Conservation (phyloP, 495 filamentous ascomycete species). For the Zalerion maritima region DNA sequence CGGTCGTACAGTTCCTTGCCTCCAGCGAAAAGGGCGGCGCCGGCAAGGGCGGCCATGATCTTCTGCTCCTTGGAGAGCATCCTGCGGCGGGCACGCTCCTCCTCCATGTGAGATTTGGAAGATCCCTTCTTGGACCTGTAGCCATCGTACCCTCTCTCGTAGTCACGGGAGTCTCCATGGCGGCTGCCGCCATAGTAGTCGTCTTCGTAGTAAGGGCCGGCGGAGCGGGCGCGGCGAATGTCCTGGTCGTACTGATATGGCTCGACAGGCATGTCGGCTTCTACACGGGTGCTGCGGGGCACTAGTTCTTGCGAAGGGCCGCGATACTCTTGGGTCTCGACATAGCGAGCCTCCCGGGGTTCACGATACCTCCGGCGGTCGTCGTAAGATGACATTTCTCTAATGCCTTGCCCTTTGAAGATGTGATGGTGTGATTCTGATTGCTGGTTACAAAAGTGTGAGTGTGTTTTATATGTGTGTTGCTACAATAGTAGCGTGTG, state of each 20-base stretch:
- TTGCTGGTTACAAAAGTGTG: too few relatives aligned
- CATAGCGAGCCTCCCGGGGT: conserved; percentile 25
- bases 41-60: conserved; percentile 40
- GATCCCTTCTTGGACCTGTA: conserved; percentile 20
- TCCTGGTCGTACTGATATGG: conserved; percentile 44
- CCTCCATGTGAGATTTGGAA: conserved; percentile 27
- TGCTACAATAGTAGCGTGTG: too few relatives aligned
- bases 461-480: too few relatives aligned
- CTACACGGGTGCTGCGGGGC: conserved; percentile 34
- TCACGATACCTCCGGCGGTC: conserved; percentile 29
- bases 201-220: conserved; percentile 29
- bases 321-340: conserved; percentile 31
- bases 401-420: too few relatives aligned
- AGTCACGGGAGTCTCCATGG: conserved; percentile 24
- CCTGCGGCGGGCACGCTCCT: conserved; percentile 28
- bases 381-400: too few relatives aligned
- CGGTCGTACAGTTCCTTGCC: conserved; percentile 44
- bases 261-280: conserved; percentile 49
- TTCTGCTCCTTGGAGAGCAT: conserved; percentile 40
- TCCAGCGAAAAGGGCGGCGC: conserved; percentile 35
- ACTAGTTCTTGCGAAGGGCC: conserved; percentile 34
- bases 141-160: conserved; percentile 35
- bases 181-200: conserved; percentile 28
- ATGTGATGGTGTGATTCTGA: too few relatives aligned
- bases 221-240: conserved; percentile 36